Evolutionary conservation across 129 eudicot genomes (phyloP), one percentile per base, ranked within the genome.

Genomic region (Logfia minima): DNA sequence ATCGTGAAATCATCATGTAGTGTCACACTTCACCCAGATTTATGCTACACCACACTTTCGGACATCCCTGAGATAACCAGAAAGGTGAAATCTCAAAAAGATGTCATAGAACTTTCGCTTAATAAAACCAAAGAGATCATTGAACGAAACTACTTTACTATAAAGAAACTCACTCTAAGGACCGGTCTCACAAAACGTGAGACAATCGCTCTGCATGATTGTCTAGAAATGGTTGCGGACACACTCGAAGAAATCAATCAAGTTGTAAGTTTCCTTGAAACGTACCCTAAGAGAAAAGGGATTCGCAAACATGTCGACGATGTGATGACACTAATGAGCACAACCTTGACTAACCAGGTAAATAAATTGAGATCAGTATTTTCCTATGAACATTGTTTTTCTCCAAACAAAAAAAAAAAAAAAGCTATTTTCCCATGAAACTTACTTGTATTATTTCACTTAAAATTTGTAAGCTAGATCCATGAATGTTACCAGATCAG

Each of bases 321-420:
- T 68, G 76, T 93, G 21, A 81, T 78, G 13, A 93, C 98, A 1
- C 78, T 93, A 0, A 68, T 90, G 51, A 88, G 95, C 41, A 22
- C 97, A 8, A 88, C 98, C 18, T 79, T 93, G 9, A 93, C 98
- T 35, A 90, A 93, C 73, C 89, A 85, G 71, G 52, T 45, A 37
- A 34, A 34, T 5, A 34, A 34, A 37, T 7, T 37, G 10, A 37
- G 43, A 37, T 37, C 11, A 8, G 43, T 37, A 37, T 37, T 37
- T 37, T 37, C 43, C 11, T 8, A 8, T 37, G 43, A 37, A 37
- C 11, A 8, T 2, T 37, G 9, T 37, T 7, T 1, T 37, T 37
- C 43, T 6, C 1, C 2, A 1, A 5, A 32, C 37, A 34, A 34
- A 4, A 32, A 31, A 32, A 32, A 34, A 34, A 4, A 32, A 31